Evolutionary conservation across 2,329 filamentous ascomycete genomes (phyloP), one percentile per base, ranked within the genome.

Genomic region (Amylocarpus encephaloides): DNA sequence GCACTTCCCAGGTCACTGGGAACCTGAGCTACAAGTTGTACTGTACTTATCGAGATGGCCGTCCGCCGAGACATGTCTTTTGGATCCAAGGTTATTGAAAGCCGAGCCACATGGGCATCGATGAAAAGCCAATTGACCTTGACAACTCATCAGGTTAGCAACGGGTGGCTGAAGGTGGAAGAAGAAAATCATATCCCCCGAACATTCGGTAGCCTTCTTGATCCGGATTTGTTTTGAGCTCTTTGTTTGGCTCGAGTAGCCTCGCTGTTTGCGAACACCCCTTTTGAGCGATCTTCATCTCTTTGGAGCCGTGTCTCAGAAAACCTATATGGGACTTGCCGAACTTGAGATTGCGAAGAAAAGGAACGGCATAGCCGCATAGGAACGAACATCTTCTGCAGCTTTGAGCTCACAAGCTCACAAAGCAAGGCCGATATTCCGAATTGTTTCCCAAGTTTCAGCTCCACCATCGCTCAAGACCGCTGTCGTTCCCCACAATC

Each of bases 261-360:
- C 5, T 36, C 34, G 12, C 12, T 36, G 22, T 26, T 26, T 26
- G 22, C 22, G 22, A 26, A 26, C 4, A 7, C 29, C 41, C 13
- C 19, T n/a, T 47, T 45, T 29, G 10, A 34, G 22, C 34, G 42
- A 39, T 47, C 45, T 10, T 39, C 18, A 47, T 47, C 26, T 47
- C 35, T 9, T 30, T 47, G 10, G 12, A 36, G 34, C 45, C 22
- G 34, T 19, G 13, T 47, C 45, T 32, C 11, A 18, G 12, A n/a
- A 40, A 10, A 26, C 30, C 34, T 36, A 36, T 36, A 36, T 36
- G 34, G 34, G 34, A 13, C 34, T 36, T 10, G 34, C 34, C 34
- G 34, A 16, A 16, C 12, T 36, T 36, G 5, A 13, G 12, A 26
- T 26, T 26, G 22, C 22, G 4, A 26, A 7, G 22, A 26, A 7